phyloP scores from a whole-genome alignment of 768 basidiomycete species.

The Lentinula raphanica region DNA sequence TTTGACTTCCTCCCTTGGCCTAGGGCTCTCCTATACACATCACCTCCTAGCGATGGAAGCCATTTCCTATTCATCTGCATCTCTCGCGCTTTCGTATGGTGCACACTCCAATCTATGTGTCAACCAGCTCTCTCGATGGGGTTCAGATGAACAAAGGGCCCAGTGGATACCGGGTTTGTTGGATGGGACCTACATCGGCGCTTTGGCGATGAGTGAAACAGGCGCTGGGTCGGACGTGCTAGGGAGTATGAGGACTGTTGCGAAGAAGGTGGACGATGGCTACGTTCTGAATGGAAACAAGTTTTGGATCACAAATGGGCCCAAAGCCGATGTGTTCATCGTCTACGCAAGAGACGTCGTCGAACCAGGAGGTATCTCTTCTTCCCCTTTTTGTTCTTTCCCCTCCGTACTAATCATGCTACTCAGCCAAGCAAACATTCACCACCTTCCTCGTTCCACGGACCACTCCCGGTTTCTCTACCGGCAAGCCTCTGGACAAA shows the following conservation, averaged over 20 bases:
- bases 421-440: constrained; percentile 67
- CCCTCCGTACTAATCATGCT: background rate
- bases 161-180: constrained; percentile 83
- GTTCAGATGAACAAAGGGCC: constrained; percentile 73
- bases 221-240: constrained; percentile 95
- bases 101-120: constrained; percentile 90
- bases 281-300: constrained; percentile 86
- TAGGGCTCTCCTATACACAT: constrained; percentile 78
- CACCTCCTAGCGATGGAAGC: constrained; percentile 96
- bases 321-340: constrained; percentile 83
- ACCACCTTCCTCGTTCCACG: constrained; percentile 90
- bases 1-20: constrained; percentile 33
- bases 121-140: constrained; percentile 81
- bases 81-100: constrained; percentile 87
- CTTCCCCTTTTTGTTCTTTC: constrained; percentile 25
- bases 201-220: constrained; percentile 92
- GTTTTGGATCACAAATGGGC: constrained; percentile 98
- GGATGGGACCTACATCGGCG: constrained; percentile 77
- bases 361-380: constrained; percentile 27
- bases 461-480: constrained; percentile 78
- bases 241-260: constrained; percentile 74
- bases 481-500: constrained; percentile 89
- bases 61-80: constrained; percentile 84
- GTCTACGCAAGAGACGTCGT: constrained; percentile 80
- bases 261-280: constrained; percentile 67